phyloP scores from a whole-genome alignment of 805 yeast species.

The Lipomyces lipofer region DNA sequence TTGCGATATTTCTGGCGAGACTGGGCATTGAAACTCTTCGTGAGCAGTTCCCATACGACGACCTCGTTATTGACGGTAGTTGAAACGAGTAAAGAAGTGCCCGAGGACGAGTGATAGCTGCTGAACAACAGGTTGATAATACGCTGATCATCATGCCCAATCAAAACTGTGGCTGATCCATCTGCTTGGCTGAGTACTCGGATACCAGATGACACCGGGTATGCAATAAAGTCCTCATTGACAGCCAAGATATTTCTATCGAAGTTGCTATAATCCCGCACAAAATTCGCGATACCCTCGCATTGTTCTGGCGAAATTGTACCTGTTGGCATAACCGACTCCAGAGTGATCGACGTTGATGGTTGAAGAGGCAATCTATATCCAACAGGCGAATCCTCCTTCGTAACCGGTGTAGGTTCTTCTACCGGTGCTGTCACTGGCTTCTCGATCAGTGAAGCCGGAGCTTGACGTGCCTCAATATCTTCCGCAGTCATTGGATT shows the following conservation, averaged over 20 bases:
- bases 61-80: slow-evolving; percentile 27
- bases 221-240: slow-evolving; percentile 26
- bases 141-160: slow-evolving; percentile 25
- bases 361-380: slow-evolving; percentile 10
- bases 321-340: slow-evolving; percentile 11
- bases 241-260: slow-evolving; percentile 23
- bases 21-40: slow-evolving; percentile 15
- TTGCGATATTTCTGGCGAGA: slow-evolving; percentile 23
- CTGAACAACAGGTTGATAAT: slow-evolving; percentile 21
- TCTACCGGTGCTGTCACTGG: neutral
- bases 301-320: slow-evolving; percentile 18
- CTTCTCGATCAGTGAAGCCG: neutral
- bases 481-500: neutral
- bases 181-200: slow-evolving; percentile 28
- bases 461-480: neutral
- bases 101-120: slow-evolving; percentile 11
- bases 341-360: slow-evolving; percentile 7
- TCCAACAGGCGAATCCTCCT: slow-evolving; percentile 2
- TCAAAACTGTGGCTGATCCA: slow-evolving; percentile 20
- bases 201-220: slow-evolving; percentile 19
- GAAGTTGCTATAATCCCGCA: slow-evolving; percentile 8
- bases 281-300: slow-evolving; percentile 23
- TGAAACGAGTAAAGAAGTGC: slow-evolving; percentile 24
- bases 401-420: no score
- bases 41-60: slow-evolving; percentile 29